Conservation (phyloP, 345 rosid species). For the Gossypium thurberi region DNA sequence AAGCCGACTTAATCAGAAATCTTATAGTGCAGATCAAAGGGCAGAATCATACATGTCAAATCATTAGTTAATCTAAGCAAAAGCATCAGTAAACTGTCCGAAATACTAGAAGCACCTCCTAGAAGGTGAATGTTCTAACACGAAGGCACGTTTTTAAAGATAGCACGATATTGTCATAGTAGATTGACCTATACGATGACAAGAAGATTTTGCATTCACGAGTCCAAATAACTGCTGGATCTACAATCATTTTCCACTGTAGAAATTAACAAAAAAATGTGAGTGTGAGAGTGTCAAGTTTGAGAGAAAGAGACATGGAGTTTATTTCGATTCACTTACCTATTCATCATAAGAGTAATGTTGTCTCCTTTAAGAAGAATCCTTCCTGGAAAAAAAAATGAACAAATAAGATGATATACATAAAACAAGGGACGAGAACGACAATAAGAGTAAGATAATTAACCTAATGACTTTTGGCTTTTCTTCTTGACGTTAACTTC, state of each 20-base stretch:
- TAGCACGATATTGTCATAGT: neutral
- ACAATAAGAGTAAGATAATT: neutral
- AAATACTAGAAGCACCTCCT: neutral
- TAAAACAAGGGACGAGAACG: neutral
- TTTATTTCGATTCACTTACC: constrained; percentile 36
- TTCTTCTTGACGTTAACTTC: constrained; percentile 86
- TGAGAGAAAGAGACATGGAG: neutral
- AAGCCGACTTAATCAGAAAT: neutral
- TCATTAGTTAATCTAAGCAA: neutral
- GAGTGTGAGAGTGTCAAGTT: neutral
- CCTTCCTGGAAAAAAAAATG: constrained; percentile 49
- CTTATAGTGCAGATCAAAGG: neutral
- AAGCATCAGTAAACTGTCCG: neutral
- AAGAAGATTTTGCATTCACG: neutral
- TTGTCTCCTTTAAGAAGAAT: constrained; percentile 89
- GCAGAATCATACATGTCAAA: neutral
- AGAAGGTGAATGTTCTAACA: constrained; percentile 10
- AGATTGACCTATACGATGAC: neutral
- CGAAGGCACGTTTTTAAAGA: neutral
- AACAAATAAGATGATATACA: neutral
- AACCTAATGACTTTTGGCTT: constrained; percentile 75
- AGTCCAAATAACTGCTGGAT: neutral
- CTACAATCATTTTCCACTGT: constrained; percentile 50
- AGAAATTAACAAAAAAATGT: neutral
- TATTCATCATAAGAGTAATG: constrained; percentile 88